Evolutionary conservation across 495 filamentous ascomycete genomes (phyloP).

Genomic region (Lophium mytilinum): DNA sequence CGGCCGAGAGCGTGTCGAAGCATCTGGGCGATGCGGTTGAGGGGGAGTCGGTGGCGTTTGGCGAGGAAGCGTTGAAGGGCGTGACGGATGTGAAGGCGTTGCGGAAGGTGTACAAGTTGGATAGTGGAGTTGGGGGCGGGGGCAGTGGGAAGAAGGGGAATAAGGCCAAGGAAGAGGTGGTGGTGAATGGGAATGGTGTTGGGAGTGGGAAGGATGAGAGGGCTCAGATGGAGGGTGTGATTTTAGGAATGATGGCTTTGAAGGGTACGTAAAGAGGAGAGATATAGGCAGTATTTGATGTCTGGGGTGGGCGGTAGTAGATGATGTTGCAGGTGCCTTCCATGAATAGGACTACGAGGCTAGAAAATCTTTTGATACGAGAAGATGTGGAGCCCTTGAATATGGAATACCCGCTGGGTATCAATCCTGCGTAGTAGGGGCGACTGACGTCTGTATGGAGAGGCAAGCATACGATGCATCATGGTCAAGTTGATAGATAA

Average conservation of each 20-base stretch:
- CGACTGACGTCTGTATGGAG: too few species aligned
- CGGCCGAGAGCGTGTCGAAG: constrained; percentile 38
- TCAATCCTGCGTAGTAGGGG: too few species aligned
- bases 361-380: too few species aligned
- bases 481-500: too few species aligned
- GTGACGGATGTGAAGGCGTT: constrained; percentile 61
- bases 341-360: too few species aligned
- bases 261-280: constrained; percentile 31
- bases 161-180: not conserved
- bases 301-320: too few species aligned
- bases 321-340: too few species aligned
- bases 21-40: constrained; percentile 58
- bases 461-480: too few species aligned
- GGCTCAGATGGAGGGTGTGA: constrained; percentile 30
- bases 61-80: constrained; percentile 50
- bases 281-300: too few species aligned
- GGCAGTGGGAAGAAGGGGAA: not conserved
- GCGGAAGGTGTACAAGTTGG: constrained; percentile 77
- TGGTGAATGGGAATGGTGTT: constrained; percentile 6
- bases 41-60: constrained; percentile 53
- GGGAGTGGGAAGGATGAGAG: constrained; percentile 14
- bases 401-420: too few species aligned
- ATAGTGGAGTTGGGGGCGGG: constrained; percentile 27
- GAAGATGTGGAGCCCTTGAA: too few species aligned
- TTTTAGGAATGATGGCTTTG: constrained; percentile 34